phyloP scores from a whole-genome alignment of 2,329 filamentous ascomycete species.

The Arthrobotrys conoides region DNA sequence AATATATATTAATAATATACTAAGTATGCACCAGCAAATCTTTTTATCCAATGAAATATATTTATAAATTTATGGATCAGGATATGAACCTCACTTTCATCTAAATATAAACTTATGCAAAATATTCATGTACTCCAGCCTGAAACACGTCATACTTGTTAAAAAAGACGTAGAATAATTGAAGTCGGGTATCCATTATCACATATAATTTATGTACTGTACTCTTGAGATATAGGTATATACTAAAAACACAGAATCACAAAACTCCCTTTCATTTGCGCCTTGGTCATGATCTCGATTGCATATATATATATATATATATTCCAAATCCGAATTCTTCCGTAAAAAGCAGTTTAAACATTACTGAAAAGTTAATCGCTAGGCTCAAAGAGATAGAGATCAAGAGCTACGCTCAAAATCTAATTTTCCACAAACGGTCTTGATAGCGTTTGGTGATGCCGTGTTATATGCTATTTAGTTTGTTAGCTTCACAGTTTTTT shows the following conservation, averaged over 20 bases:
- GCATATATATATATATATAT: too few species aligned
- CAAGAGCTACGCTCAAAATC: constrained; percentile 8
- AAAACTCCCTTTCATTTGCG: constrained; percentile 16
- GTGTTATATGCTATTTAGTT: constrained; percentile 44
- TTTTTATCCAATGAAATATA: too few species aligned
- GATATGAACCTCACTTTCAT: too few species aligned
- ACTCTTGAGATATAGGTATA: background rate
- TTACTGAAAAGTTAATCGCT: background rate
- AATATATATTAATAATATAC: too few species aligned
- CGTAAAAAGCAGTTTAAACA: constrained; percentile 17
- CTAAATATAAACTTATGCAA: too few species aligned
- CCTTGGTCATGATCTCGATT: background rate
- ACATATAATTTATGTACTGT: background rate
- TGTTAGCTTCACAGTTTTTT: constrained; percentile 9
- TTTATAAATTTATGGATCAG: too few species aligned
- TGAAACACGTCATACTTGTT: too few species aligned
- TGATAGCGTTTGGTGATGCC: constrained; percentile 50
- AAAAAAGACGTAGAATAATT: too few species aligned
- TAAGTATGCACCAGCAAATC: too few species aligned
- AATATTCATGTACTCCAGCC: too few species aligned
- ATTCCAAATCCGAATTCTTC: background rate
- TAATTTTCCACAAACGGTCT: constrained; percentile 34
- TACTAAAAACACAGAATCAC: background rate
- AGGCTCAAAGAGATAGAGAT: background rate
- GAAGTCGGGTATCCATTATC: too few species aligned